Evolutionary conservation across 495 filamentous ascomycete genomes (phyloP), one percentile per base, ranked within the genome.

Genomic region (Xylaria castorea): DNA sequence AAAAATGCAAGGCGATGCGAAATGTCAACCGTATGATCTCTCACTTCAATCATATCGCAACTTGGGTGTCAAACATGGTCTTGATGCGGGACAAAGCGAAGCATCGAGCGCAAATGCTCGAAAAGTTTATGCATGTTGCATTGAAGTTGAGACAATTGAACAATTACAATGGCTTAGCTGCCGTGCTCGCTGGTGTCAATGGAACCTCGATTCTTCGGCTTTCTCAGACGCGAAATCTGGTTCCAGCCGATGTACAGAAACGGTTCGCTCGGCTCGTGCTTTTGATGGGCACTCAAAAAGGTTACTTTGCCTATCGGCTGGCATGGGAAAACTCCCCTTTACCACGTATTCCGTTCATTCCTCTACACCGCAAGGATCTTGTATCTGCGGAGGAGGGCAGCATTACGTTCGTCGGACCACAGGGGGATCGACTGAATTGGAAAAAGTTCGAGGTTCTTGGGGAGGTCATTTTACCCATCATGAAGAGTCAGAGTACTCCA

Each of bases 401-500:
- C 80, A 87, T 87, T 72, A 98, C 96, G 16, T 95, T 97, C 78
- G 84, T 97, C 12, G 91, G 90, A 27, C 88, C 92, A 30, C 89
- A 92, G 70, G 87, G 85, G 22, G 90, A 92, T 70, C 87, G 92
- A 51, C 93, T 99, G 77, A 98, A 98, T 78, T 99, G 96, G 96
- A 94, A 92, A 83, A 99, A 99, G 77, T 98, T 98, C 75, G 94
- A 98, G 83, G 92, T 99, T 25, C 91, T 98, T 83, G 94, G 94
- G 5, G 95, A 98, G 71, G 92, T 97, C 32, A 87, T 99, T 64
- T 87, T 97, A 66, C 92, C 92, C 5, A 92, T 99, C 48, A 94
- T 97, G 85, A 91, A 90, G 80, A 97, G 94, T 79, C 96, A 98
- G 83, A 91, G 91, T 44, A 91, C 89, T 53, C 92, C 95, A 20